A percentile compares a stretch with the other conserved stretches of the same genome.
These are phyloP conservation scores for Phytopythium montanum DNA, from an alignment of 352 stramenopile species.

Conservation along the genomic window DNA sequence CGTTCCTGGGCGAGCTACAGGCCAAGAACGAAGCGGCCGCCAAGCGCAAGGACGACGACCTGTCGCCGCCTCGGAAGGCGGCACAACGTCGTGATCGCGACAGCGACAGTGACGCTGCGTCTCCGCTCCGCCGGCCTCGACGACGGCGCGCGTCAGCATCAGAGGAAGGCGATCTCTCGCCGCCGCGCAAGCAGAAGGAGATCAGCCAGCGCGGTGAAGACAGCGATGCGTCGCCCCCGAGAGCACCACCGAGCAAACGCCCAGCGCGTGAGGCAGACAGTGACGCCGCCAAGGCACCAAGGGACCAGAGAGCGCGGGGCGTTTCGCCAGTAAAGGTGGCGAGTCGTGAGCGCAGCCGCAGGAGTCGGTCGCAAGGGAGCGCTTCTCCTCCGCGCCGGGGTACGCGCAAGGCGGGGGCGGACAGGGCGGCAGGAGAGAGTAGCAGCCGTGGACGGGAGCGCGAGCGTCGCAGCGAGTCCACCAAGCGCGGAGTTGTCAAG, in stretches of 20 bases:
- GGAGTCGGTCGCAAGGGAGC: neutral
- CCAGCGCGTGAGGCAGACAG: constrained; percentile 2
- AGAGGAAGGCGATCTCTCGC: constrained; percentile 22
- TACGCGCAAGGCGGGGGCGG: neutral
- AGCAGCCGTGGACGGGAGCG: neutral
- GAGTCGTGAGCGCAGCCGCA: neutral
- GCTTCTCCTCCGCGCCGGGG: neutral
- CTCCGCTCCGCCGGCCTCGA: constrained; percentile 21
- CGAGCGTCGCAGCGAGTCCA: no score
- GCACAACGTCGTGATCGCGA: constrained; percentile 15
- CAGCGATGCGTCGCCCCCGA: constrained; percentile 28
- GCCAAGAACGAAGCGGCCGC: constrained; percentile 16
- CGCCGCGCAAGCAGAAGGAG: constrained; percentile 16
- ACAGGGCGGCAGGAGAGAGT: neutral
- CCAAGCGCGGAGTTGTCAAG: neutral
- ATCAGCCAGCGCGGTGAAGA: constrained; percentile 5
- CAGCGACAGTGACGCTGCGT: constrained; percentile 18
- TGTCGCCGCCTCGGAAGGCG: constrained; percentile 46
- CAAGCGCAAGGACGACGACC: constrained; percentile 22
- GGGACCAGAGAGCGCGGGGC: neutral
- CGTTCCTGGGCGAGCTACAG: constrained; percentile 51
- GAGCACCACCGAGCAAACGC: neutral
- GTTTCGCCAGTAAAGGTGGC: neutral
- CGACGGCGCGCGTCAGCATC: neutral
- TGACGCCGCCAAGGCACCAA: constrained; percentile 14